Percentiles rank a stretch among this genome's conserved stretches.
These are phyloP conservation scores for Pyrenochaeta sp. DNA, from an alignment of 2,329 filamentous ascomycete genomes.

Conservation along the genomic window DNA sequence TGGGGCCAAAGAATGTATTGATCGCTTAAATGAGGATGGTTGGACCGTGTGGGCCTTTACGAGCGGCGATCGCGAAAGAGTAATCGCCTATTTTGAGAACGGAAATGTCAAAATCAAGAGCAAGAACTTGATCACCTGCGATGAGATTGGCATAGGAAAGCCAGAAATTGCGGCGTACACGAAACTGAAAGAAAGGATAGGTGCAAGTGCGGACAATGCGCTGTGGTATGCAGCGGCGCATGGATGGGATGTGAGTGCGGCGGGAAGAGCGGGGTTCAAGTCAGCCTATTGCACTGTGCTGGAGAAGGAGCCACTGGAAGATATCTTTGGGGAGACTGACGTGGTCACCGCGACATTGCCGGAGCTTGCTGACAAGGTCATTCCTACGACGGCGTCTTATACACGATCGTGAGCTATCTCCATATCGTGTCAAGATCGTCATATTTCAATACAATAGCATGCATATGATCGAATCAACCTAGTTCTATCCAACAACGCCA, in stretches of 20 bases:
- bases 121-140: constrained; percentile 63
- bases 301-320: constrained; percentile 60
- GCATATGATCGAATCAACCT: too few species aligned
- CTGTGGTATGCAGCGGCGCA: constrained; percentile 68
- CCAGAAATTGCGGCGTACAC: constrained; percentile 60
- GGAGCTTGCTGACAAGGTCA: constrained; percentile 57
- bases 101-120: constrained; percentile 60
- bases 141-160: constrained; percentile 59
- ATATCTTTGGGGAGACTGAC: constrained; percentile 63
- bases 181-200: constrained; percentile 55
- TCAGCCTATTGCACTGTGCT: constrained; percentile 64
- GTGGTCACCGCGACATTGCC: constrained; percentile 58
- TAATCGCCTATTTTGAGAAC: constrained; percentile 62
- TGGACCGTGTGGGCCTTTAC: constrained; percentile 66
- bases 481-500: too few species aligned
- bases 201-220: constrained; percentile 37
- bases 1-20: constrained; percentile 54
- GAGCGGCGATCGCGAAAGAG: constrained; percentile 59
- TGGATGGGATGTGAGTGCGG: constrained; percentile 67
- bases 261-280: constrained; percentile 59
- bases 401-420: too few species aligned
- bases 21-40: constrained; percentile 55
- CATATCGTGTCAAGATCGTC: too few species aligned
- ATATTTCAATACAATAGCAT: too few species aligned
- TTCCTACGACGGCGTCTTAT: constrained; percentile 10